Evolutionary conservation across 768 basidiomycete species (phyloP).

Genomic region (Mrakia hoshinonis): DNA sequence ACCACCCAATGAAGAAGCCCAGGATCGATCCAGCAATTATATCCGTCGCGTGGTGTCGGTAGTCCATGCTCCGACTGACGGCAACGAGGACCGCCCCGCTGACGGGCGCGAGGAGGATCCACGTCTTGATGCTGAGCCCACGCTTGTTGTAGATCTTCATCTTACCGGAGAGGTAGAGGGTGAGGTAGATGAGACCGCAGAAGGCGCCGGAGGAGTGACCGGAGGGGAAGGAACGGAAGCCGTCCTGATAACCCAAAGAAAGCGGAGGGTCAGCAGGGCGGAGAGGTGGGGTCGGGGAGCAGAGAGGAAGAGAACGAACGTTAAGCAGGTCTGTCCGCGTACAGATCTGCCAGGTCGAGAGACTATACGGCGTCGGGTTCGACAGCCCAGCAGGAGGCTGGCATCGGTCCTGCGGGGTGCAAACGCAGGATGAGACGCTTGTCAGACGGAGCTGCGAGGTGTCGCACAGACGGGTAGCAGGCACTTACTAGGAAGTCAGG

Average conservation of each 20-base stretch:
- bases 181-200: conserved; percentile 80
- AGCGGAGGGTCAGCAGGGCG: not conserved
- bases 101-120: conserved; percentile 67
- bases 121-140: conserved; percentile 58
- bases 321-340: conserved; percentile 52
- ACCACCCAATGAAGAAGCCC: conserved; percentile 64
- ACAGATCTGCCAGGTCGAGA: conserved; percentile 67
- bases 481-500: conserved; percentile 46
- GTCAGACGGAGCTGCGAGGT: conserved; percentile 57
- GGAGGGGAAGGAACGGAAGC: conserved; percentile 51
- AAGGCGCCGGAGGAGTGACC: conserved; percentile 59
- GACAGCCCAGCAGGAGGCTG: conserved; percentile 1
- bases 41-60: conserved; percentile 67
- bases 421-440: conserved; percentile 45
- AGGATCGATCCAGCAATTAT: conserved; percentile 67
- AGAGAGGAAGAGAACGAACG: not conserved
- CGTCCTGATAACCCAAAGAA: conserved; percentile 54
- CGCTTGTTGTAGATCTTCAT: conserved; percentile 75
- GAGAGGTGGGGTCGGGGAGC: not conserved
- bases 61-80: conserved; percentile 39
- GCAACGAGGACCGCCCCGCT: conserved; percentile 51
- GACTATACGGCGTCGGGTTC: conserved; percentile 52
- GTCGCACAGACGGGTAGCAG: no score
- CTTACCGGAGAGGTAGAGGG: conserved; percentile 84
- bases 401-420: conserved; percentile 45